Conservation (phyloP, 345 rosid genomes). For the Lepidium africanum region DNA sequence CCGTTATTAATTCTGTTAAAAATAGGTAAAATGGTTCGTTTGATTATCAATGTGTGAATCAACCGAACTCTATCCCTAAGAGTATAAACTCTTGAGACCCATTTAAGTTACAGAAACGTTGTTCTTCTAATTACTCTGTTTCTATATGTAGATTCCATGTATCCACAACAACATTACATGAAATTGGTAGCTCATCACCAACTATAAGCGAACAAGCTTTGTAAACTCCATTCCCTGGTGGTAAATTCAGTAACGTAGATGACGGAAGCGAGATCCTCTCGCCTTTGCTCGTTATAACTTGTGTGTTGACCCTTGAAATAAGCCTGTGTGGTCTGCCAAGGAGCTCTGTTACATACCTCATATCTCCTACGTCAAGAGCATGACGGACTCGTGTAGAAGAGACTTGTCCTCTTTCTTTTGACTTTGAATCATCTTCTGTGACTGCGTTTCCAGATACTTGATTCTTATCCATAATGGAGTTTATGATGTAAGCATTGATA, state of each 20-base stretch:
- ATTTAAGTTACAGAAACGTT: slow-evolving; percentile 21
- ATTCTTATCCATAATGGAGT: slow-evolving; percentile 76
- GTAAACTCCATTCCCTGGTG: slow-evolving; percentile 60
- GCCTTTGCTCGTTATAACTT: slow-evolving; percentile 12
- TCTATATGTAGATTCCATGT: slow-evolving; percentile 38
- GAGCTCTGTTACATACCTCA: slow-evolving; percentile 69
- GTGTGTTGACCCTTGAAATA: slow-evolving; percentile 28
- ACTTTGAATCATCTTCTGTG: slow-evolving; percentile 15
- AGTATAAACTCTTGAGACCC: slow-evolving; percentile 25
- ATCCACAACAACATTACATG: slow-evolving; percentile 55
- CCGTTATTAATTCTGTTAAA: not conserved
- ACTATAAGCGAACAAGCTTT: slow-evolving; percentile 37
- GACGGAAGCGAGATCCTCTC: slow-evolving; percentile 36
- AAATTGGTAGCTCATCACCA: slow-evolving; percentile 26
- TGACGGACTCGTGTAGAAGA: slow-evolving; percentile 78
- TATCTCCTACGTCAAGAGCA: slow-evolving; percentile 64
- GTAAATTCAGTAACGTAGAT: slow-evolving; percentile 52
- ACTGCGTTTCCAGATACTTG: slow-evolving; percentile 32
- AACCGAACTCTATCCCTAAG: slow-evolving; percentile 61
- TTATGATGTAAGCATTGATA: slow-evolving; percentile 49
- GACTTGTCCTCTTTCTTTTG: slow-evolving; percentile 73
- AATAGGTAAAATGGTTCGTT: not conserved
- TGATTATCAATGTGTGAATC: not conserved
- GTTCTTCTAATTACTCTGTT: slow-evolving; percentile 29
- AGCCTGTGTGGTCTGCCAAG: slow-evolving; percentile 73